Base-by-base conservation (phyloP, 768 basidiomycete genomes). In the Boletus reticulatus region DNA sequence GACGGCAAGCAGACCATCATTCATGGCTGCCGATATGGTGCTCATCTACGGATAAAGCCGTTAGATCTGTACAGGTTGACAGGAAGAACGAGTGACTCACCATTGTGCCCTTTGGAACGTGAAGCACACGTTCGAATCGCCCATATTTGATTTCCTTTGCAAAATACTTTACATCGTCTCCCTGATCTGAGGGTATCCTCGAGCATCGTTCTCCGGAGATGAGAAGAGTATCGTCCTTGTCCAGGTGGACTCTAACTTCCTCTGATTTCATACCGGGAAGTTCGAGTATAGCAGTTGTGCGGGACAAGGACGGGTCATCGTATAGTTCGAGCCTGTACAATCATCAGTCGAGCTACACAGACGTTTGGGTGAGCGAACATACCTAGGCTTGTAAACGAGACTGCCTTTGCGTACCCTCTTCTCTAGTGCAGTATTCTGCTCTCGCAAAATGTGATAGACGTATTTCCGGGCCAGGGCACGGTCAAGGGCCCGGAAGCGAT, bases 61-160 rank as follows among this genome's bases (percentile, higher is more conserved):
- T 56, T 14, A 32, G 19, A 34, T 38, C 16, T 19, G 20, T 17
- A 53, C 46, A 58, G 51, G 39, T 52, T 41, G 54, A 43, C 22
- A 19, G 34, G 22, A 54, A 31, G 37, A 36, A 53, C 22, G 14
- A 24, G 27, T 19, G 51, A 53, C 68, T 61, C 36, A 70, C 76
- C 65, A 75, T 68, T 14, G 72, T 73, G 11, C 75, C 74, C 19
- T 63, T 58, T 22, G 76, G 76, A 47, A 78, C 65, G 24, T 61
- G 54, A 19, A 78, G 63, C 6, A 65, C 64, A 48, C 76, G 75
- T 50, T 67, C 66, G 42, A 76, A 77, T 50, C 61, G 61, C 45
- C 76, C 76, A 44, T 75, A 77, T 49, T 73, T 75, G 52, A 77
- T 70, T 61, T 77, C 76, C 53, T 68, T 72, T 48, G 68, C 56